Percentiles rank a stretch among this genome's conserved stretches.
Evolutionary conservation across 768 basidiomycete genomes (phyloP).

Genomic region (Mycena latifolia): DNA sequence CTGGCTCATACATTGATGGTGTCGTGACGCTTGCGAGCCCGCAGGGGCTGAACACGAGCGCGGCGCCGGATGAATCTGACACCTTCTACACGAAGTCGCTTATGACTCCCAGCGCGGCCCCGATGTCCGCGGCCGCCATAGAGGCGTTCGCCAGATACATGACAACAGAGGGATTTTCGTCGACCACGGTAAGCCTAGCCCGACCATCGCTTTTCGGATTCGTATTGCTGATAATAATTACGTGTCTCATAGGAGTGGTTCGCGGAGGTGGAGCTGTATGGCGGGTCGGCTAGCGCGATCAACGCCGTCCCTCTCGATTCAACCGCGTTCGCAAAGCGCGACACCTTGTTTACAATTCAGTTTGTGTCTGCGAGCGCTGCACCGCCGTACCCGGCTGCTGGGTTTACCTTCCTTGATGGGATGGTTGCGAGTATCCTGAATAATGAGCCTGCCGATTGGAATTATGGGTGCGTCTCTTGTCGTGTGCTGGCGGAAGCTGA

Average conservation of each 20-base stretch:
- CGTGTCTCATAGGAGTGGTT: slow-evolving; percentile 39
- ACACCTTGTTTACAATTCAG: slow-evolving; percentile 50
- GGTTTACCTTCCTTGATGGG: slow-evolving; percentile 59
- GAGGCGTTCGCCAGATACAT: slow-evolving; percentile 54
- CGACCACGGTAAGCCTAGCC: slow-evolving; percentile 40
- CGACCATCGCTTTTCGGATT: slow-evolving; percentile 9
- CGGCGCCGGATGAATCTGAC: slow-evolving; percentile 46
- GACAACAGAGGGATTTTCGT: slow-evolving; percentile 51
- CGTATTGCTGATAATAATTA: neutral
- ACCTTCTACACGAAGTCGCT: slow-evolving; percentile 59
- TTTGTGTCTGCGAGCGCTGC: slow-evolving; percentile 43
- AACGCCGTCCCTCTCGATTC: slow-evolving; percentile 43
- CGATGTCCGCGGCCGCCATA: slow-evolving; percentile 48
- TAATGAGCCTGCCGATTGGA: slow-evolving; percentile 52
- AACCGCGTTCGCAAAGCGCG: slow-evolving; percentile 50
- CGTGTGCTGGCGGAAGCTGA: slow-evolving; percentile 6
- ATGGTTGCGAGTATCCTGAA: slow-evolving; percentile 48
- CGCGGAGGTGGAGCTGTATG: slow-evolving; percentile 46
- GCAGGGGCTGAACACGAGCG: slow-evolving; percentile 42
- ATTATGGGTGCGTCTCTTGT: slow-evolving; percentile 46
- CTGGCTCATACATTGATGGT: slow-evolving; percentile 50
- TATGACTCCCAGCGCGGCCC: slow-evolving; percentile 51
- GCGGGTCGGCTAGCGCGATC: slow-evolving; percentile 48
- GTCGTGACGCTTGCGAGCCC: slow-evolving; percentile 43
- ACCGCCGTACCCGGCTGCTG: slow-evolving; percentile 49